Evolutionary conservation across 2,329 filamentous ascomycete genomes (phyloP).

Genomic region (Colletotrichum liriopes): DNA sequence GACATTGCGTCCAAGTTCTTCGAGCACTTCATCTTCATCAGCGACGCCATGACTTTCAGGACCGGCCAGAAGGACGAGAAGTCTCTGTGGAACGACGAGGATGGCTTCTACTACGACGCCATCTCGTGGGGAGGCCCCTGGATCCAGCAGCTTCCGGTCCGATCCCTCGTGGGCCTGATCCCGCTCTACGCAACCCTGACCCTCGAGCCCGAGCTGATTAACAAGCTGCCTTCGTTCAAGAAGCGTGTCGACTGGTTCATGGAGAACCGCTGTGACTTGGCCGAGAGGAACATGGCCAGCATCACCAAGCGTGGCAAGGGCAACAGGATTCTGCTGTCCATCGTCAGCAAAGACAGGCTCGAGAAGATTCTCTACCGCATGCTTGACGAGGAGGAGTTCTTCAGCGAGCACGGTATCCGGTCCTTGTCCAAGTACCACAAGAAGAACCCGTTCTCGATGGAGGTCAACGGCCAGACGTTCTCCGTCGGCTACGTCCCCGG

Average conservation of each 20-base stretch:
- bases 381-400: slow-evolving; percentile 94
- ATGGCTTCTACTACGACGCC: slow-evolving; percentile 98
- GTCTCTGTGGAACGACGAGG: slow-evolving; percentile 95
- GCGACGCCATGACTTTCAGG: slow-evolving; percentile 94
- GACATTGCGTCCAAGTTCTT: slow-evolving; percentile 99
- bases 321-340: slow-evolving; percentile 86
- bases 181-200: slow-evolving; percentile 94
- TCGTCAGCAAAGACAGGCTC: slow-evolving; percentile 94
- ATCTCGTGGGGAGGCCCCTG: slow-evolving; percentile 96
- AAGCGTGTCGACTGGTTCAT: slow-evolving; percentile 96
- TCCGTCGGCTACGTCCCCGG: slow-evolving; percentile 91
- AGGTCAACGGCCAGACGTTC: slow-evolving; percentile 93
- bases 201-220: slow-evolving; percentile 92
- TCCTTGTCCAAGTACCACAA: slow-evolving; percentile 94
- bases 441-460: slow-evolving; percentile 92
- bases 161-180: slow-evolving; percentile 93
- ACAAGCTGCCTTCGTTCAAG: slow-evolving; percentile 93
- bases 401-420: slow-evolving; percentile 90
- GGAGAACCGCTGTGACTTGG: slow-evolving; percentile 86
- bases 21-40: slow-evolving; percentile 98
- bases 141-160: slow-evolving; percentile 92
- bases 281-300: slow-evolving; percentile 94
- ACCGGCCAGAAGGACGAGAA: slow-evolving; percentile 79
- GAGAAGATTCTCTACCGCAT: slow-evolving; percentile 91
- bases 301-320: slow-evolving; percentile 93